phyloP scores from a whole-genome alignment of 179 eudicot species.

The Corrigiola litoralis region DNA sequence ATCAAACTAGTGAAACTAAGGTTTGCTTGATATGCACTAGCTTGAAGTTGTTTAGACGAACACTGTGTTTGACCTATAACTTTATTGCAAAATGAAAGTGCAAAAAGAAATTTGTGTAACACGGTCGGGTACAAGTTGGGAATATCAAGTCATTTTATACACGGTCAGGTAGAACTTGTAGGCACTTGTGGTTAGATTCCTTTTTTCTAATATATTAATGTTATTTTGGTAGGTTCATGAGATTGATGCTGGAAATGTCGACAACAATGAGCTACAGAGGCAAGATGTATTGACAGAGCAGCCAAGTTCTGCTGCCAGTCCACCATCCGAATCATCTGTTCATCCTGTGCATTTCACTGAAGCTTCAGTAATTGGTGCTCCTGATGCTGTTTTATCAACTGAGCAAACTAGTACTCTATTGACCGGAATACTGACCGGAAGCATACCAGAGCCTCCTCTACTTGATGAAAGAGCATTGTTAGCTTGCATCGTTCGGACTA shows the following conservation, averaged over 20 bases:
- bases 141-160: too few species aligned
- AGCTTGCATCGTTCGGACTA: conserved; percentile 86
- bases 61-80: neutral
- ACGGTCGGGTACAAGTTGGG: too few species aligned
- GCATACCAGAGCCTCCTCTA: conserved; percentile 43
- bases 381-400: conserved; percentile 31
- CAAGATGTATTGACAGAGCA: conserved; percentile 38
- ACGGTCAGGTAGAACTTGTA: too few species aligned
- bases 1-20: conserved; percentile 51
- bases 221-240: conserved; percentile 34
- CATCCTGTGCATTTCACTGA: conserved; percentile 37
- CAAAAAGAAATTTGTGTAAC: too few species aligned
- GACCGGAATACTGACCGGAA: conserved; percentile 33
- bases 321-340: conserved; percentile 38
- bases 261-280: conserved; percentile 35
- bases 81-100: too few species aligned
- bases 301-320: conserved; percentile 36
- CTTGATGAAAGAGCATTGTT: conserved; percentile 85
- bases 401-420: conserved; percentile 34
- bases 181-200: too few species aligned
- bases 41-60: neutral
- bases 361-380: conserved; percentile 25
- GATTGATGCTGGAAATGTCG: conserved; percentile 22
- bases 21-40: conserved; percentile 26
- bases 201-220: conserved; percentile 12